phyloP scores from a whole-genome alignment of 1,139 yeast species.

The Protomyces arabidopsidicola region DNA sequence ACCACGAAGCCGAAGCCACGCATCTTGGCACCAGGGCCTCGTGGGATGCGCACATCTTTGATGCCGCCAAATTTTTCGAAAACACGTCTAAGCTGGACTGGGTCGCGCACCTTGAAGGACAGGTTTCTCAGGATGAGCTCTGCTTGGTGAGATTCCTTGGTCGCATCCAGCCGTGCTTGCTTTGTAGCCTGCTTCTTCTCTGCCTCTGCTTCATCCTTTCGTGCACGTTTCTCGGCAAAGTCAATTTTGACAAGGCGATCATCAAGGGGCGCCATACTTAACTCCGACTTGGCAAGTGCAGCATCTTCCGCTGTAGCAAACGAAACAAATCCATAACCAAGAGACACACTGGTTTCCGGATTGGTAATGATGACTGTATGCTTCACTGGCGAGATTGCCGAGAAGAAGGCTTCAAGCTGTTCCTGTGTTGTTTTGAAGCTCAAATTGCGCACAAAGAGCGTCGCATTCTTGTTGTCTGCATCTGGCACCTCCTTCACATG shows the following conservation, averaged over 20 bases:
- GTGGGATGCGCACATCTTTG: constrained; percentile 82
- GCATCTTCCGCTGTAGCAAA: constrained; percentile 86
- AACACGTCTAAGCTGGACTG: constrained; percentile 61
- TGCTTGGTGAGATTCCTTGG: constrained; percentile 31
- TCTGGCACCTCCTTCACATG: constrained; percentile 7
- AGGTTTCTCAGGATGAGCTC: constrained; percentile 74
- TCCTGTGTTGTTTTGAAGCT: constrained; percentile 73
- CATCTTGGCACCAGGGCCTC: constrained; percentile 83
- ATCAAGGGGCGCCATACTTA: constrained; percentile 63
- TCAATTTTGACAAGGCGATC: constrained; percentile 70
- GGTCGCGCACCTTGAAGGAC: constrained; percentile 91
- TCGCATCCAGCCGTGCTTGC: constrained; percentile 35
- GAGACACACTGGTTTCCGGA: constrained; percentile 58
- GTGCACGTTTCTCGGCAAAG: constrained; percentile 85
- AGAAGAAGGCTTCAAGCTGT: constrained; percentile 73
- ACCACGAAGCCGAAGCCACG: constrained; percentile 93
- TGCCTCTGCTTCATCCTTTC: constrained; percentile 46
- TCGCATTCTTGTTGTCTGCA: constrained; percentile 20
- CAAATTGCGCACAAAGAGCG: constrained; percentile 76
- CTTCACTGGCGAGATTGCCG: constrained; percentile 89
- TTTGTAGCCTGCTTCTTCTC: constrained; percentile 34
- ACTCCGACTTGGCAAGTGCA: constrained; percentile 60
- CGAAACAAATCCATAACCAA: constrained; percentile 95
- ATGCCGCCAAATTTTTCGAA: constrained; percentile 82
- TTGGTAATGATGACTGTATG: constrained; percentile 92